These are phyloP conservation scores for Metroxylon sagu DNA, from an alignment of 176 grass and related monocot genomes.

Conservation along the genomic window DNA sequence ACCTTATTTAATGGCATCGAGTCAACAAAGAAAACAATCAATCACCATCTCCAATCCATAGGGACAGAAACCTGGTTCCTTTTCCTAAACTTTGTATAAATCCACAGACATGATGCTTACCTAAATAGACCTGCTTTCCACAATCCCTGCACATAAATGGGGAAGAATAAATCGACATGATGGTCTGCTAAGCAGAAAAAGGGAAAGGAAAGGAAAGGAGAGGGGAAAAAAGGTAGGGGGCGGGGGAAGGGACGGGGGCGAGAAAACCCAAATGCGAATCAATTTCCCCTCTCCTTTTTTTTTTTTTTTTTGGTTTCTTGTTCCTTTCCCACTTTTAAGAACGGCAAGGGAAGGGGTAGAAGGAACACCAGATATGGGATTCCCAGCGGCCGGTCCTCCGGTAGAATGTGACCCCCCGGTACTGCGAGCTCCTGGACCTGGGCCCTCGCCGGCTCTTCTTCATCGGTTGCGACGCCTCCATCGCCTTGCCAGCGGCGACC, in stretches of 20 bases:
- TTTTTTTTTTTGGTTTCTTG: background rate
- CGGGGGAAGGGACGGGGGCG: too few species aligned
- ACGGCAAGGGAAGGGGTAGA: background rate
- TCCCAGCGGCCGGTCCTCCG: slow-evolving; percentile 89
- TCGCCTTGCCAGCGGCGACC: background rate
- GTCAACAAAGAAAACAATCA: too few species aligned
- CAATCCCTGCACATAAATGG: slow-evolving; percentile 83
- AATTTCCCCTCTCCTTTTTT: slow-evolving; percentile 6
- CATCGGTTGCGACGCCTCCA: background rate
- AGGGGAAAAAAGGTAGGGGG: slow-evolving; percentile 19
- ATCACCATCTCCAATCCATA: too few species aligned
- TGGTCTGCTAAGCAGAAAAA: background rate
- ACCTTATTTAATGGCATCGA: too few species aligned
- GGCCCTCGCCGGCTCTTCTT: slow-evolving; percentile 89
- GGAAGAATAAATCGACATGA: slow-evolving; percentile 9
- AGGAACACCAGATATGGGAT: slow-evolving; percentile 86
- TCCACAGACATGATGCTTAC: slow-evolving; percentile 33
- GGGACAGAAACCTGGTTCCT: slow-evolving; percentile 4
- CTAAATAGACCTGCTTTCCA: slow-evolving; percentile 99
- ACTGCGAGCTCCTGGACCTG: slow-evolving; percentile 90
- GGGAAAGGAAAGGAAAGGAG: slow-evolving; percentile 33
- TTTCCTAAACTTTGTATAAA: slow-evolving; percentile 33
- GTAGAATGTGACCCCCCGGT: slow-evolving; percentile 98
- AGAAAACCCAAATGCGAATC: slow-evolving; percentile 15
- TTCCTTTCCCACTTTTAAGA: background rate